Conservation (phyloP, 371 early-diverging fungal species). For the Blakeslea trispora region DNA sequence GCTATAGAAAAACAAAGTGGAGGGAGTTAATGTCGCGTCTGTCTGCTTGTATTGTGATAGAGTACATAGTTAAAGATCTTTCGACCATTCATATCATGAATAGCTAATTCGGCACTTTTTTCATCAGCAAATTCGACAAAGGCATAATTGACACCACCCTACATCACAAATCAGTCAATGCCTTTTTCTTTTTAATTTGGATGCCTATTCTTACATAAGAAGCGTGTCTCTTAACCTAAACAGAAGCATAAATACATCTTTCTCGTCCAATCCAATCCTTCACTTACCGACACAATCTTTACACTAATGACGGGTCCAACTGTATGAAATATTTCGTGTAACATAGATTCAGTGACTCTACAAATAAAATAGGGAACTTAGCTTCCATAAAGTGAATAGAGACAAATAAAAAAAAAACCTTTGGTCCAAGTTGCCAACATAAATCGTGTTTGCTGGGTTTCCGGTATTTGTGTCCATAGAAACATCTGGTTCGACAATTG, state of each 20-base stretch:
- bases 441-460: constrained; percentile 45
- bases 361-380: neutral
- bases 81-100: constrained; percentile 76
- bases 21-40: neutral
- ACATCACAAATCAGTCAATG: neutral
- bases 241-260: neutral
- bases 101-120: constrained; percentile 72
- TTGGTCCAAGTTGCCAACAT: constrained; percentile 89
- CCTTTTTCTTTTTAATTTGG: neutral
- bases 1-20: constrained; percentile 29
- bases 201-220: constrained; percentile 18
- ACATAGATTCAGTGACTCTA: constrained; percentile 70
- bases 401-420: too few species aligned
- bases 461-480: neutral
- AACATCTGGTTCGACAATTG: neutral
- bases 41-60: too few species aligned
- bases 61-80: constrained; percentile 61
- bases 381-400: too few species aligned
- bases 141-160: constrained; percentile 74
- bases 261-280: too few species aligned
- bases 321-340: constrained; percentile 74
- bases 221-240: constrained; percentile 24
- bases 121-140: constrained; percentile 86
- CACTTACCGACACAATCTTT: constrained; percentile 79
- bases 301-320: constrained; percentile 69